Conservation (phyloP, 495 filamentous ascomycete species). For the Penicillium cataractarum region DNA sequence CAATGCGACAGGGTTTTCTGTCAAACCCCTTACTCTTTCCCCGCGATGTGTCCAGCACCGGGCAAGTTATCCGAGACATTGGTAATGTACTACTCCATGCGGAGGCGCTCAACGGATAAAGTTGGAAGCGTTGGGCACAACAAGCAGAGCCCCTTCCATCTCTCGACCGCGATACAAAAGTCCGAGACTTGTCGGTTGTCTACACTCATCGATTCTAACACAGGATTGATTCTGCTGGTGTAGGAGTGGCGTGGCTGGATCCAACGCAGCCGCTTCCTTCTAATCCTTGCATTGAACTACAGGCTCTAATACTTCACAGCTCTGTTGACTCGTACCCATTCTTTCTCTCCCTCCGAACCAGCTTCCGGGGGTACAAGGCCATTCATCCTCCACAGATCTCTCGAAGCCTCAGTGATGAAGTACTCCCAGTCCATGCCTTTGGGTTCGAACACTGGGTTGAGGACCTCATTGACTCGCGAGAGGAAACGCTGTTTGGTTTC, state of each 20-base stretch:
- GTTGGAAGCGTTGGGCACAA: slow-evolving; percentile 5
- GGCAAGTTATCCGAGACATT: slow-evolving; percentile 13
- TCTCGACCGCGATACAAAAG: background rate
- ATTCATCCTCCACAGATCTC: slow-evolving; percentile 26
- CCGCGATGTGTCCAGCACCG: slow-evolving; percentile 10
- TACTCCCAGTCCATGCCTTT: slow-evolving; percentile 24
- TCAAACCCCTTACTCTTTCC: slow-evolving; percentile 9
- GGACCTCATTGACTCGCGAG: slow-evolving; percentile 3
- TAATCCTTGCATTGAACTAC: background rate
- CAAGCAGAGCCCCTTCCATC: background rate
- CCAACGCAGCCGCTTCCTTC: background rate
- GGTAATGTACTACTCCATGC: background rate
- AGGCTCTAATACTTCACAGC: background rate
- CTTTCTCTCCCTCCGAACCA: slow-evolving; percentile 17
- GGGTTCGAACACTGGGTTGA: slow-evolving; percentile 14
- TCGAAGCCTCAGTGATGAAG: slow-evolving; percentile 17
- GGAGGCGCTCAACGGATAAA: background rate
- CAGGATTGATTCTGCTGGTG: background rate
- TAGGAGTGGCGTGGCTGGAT: background rate
- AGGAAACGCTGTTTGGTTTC: slow-evolving; percentile 13
- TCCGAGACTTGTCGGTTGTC: background rate
- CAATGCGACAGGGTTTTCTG: slow-evolving; percentile 10
- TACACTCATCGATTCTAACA: background rate
- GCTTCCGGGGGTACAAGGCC: slow-evolving; percentile 17
- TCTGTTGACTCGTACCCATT: background rate